Conservation (phyloP, 1,139 yeast genomes). For the Protomyces inouyei region DNA sequence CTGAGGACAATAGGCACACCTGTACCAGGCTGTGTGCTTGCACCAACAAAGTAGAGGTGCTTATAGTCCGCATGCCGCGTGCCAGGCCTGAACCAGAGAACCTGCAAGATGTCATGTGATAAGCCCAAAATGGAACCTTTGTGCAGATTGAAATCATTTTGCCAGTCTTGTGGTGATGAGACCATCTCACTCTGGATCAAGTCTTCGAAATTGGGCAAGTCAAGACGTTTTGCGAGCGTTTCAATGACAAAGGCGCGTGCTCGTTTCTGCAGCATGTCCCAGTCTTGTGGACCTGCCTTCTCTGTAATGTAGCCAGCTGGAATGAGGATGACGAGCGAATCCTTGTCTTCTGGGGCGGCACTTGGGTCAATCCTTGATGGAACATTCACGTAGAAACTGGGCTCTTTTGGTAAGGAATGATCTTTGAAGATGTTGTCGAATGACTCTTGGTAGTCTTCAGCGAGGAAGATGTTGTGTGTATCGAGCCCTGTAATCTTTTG, state of each 20-base stretch:
- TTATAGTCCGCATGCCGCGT: conserved; percentile 14
- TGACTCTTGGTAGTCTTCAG: conserved; percentile 27
- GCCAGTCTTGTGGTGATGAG: conserved; percentile 25
- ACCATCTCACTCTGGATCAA: conserved; percentile 19
- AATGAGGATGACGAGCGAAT: conserved; percentile 17
- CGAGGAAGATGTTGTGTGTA: conserved; percentile 27
- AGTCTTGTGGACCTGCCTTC: conserved; percentile 22
- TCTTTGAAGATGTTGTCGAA: conserved; percentile 25
- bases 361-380: conserved; percentile 25
- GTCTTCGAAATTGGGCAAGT: conserved; percentile 3
- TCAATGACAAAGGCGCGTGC: conserved; percentile 22
- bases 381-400: conserved; percentile 26
- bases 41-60: conserved; percentile 27
- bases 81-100: conserved; percentile 24
- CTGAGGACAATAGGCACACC: conserved; percentile 27
- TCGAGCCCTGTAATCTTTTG: conserved; percentile 21
- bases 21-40: conserved; percentile 27
- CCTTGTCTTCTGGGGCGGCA: conserved; percentile 25
- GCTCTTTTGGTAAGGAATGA: conserved; percentile 16
- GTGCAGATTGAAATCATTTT: conserved; percentile 22
- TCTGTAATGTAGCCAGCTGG: conserved; percentile 29
- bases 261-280: conserved; percentile 8
- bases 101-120: conserved; percentile 27
- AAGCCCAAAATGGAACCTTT: conserved; percentile 25
- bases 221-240: conserved; percentile 20